Conservation (phyloP, 202 grass and related monocot species). For the Dendrocalamus latiflorus region DNA sequence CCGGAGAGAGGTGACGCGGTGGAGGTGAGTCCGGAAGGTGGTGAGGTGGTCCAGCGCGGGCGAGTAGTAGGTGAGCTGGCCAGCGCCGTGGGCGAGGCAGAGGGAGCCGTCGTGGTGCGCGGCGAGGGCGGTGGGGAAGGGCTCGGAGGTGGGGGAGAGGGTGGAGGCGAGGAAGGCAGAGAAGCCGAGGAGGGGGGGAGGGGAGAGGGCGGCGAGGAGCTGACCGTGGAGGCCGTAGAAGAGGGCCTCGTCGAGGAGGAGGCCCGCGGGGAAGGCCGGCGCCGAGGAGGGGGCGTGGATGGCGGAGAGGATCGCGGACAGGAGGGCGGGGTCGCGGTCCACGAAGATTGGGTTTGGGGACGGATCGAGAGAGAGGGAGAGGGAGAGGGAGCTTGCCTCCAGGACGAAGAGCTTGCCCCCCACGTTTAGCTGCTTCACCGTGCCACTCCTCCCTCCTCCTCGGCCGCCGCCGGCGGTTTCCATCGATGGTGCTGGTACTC, state of each 20-base stretch:
- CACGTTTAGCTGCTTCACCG: slow-evolving; percentile 55
- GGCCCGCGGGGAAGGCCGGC: slow-evolving; percentile 9
- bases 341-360: slow-evolving; percentile 38
- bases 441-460: slow-evolving; percentile 7
- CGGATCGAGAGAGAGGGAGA: slow-evolving; percentile 9
- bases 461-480: neutral
- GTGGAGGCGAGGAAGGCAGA: slow-evolving; percentile 50
- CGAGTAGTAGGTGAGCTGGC: slow-evolving; percentile 59
- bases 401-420: slow-evolving; percentile 65
- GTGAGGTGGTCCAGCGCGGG: slow-evolving; percentile 41
- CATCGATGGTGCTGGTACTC: neutral
- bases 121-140: slow-evolving; percentile 59
- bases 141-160: no score
- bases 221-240: slow-evolving; percentile 56
- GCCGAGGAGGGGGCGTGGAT: slow-evolving; percentile 44
- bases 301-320: slow-evolving; percentile 54
- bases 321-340: slow-evolving; percentile 61
- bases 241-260: slow-evolving; percentile 55
- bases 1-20: slow-evolving; percentile 54
- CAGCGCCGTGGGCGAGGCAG: slow-evolving; percentile 62
- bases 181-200: slow-evolving; percentile 73
- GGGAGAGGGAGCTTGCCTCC: slow-evolving; percentile 61
- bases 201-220: slow-evolving; percentile 55
- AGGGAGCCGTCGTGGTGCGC: slow-evolving; percentile 61
- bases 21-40: slow-evolving; percentile 70